Percentiles rank a stretch among this genome's conserved stretches.
These are phyloP conservation scores for Articulospora tetracladia DNA, from an alignment of 495 filamentous ascomycete genomes.

Conservation along the genomic window DNA sequence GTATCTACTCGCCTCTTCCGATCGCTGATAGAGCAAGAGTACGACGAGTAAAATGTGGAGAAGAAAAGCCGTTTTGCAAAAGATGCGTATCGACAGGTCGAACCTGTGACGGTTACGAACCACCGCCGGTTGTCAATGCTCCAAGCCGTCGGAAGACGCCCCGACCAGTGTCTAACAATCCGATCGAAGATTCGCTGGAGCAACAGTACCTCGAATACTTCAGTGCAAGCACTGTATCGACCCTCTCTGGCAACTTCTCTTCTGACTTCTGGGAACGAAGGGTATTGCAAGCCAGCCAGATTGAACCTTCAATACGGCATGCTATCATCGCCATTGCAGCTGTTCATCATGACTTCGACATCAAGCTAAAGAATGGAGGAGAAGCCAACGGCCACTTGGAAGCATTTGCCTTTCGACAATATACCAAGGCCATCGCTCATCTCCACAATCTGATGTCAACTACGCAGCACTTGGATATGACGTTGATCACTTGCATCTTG, in stretches of 20 bases:
- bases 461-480: conserved; percentile 16
- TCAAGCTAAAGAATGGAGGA: neutral
- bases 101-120: conserved; percentile 39
- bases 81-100: conserved; percentile 38
- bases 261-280: conserved; percentile 35
- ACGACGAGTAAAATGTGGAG: conserved; percentile 43
- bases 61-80: conserved; percentile 36
- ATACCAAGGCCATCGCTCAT: conserved; percentile 16
- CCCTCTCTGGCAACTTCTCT: conserved; percentile 37
- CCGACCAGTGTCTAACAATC: neutral
- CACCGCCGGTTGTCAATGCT: neutral
- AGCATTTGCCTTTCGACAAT: conserved; percentile 17
- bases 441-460: conserved; percentile 17
- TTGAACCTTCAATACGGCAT: conserved; percentile 37
- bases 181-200: conserved; percentile 8
- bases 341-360: conserved; percentile 23
- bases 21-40: conserved; percentile 21
- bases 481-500: conserved; percentile 18
- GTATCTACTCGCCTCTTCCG: neutral
- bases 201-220: conserved; percentile 11
- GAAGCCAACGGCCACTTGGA: neutral
- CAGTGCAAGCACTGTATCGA: conserved; percentile 5
- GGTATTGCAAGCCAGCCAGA: conserved; percentile 35
- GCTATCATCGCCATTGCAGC: conserved; percentile 37
- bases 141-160: neutral